Percentiles rank a stretch among this genome's conserved stretches.
phyloP scores from a whole-genome alignment of 2,329 filamentous ascomycete species.

The Oidium heveae region DNA sequence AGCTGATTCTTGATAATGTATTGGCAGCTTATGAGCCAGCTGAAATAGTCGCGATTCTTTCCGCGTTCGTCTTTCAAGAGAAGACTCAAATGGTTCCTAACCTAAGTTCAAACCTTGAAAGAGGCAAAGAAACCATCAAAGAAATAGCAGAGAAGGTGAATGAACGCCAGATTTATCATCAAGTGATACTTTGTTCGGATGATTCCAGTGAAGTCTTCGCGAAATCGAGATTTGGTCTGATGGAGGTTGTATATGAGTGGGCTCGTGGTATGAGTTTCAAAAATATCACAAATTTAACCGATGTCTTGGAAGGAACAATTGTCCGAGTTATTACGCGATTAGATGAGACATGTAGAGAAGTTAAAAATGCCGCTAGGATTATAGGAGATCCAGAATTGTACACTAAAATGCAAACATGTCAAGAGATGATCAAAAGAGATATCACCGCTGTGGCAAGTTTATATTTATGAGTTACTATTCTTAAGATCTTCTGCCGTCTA shows the following conservation, averaged over 20 bases:
- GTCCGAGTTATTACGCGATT: conserved; percentile 80
- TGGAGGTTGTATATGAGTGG: conserved; percentile 98
- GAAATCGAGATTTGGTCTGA: conserved; percentile 68
- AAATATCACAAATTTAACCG: conserved; percentile 84
- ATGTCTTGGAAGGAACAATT: conserved; percentile 92
- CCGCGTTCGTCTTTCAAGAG: conserved; percentile 91
- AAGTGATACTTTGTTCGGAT: conserved; percentile 75
- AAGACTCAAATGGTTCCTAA: conserved; percentile 68
- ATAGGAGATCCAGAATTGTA: conserved; percentile 86
- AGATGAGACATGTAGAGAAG: conserved; percentile 89
- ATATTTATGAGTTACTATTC: conserved; percentile 37
- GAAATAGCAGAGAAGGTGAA: conserved; percentile 85
- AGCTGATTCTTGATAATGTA: conserved; percentile 89
- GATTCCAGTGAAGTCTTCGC: conserved; percentile 84
- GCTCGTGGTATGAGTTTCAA: conserved; percentile 95
- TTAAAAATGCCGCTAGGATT: conserved; percentile 87
- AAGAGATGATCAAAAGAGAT: conserved; percentile 94
- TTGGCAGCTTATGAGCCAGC: conserved; percentile 86
- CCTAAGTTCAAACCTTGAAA: conserved; percentile 57
- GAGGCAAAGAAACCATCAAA: conserved; percentile 64
- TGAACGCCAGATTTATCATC: conserved; percentile 62
- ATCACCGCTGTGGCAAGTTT: conserved; percentile 74
- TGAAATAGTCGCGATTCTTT: conserved; percentile 84
- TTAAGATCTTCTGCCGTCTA: background rate
- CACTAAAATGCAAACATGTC: conserved; percentile 87